A percentile compares a stretch with the other conserved stretches of the same genome.
These are phyloP conservation scores for Yamadazyma endophytica DNA, from an alignment of 805 yeast species.

Conservation along the genomic window DNA sequence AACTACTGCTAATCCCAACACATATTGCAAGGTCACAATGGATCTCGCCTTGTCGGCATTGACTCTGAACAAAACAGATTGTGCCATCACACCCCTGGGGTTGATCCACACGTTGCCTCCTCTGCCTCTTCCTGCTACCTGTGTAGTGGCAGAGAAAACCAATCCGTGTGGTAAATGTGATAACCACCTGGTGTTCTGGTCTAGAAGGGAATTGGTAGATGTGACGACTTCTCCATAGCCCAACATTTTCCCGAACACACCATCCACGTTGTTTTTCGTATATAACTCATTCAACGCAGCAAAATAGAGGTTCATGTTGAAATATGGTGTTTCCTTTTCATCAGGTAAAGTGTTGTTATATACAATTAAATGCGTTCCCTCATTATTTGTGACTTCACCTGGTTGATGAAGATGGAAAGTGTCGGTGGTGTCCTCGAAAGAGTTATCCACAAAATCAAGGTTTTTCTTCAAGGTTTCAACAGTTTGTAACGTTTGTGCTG, in stretches of 20 bases:
- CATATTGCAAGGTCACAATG: constrained; percentile 82
- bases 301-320: constrained; percentile 59
- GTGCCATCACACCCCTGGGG: constrained; percentile 88
- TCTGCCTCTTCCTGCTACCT: constrained; percentile 88
- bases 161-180: constrained; percentile 66
- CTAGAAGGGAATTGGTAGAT: constrained; percentile 78
- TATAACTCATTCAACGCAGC: constrained; percentile 29
- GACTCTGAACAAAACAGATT: constrained; percentile 64
- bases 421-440: constrained; percentile 53
- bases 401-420: constrained; percentile 48
- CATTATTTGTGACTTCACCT: constrained; percentile 12
- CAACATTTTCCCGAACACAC: constrained; percentile 56
- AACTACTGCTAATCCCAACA: constrained; percentile 77
- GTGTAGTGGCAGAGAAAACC: constrained; percentile 70
- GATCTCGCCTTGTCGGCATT: constrained; percentile 47
- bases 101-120: constrained; percentile 95
- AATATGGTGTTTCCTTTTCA: constrained; percentile 61
- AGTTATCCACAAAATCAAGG: constrained; percentile 26
- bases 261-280: constrained; percentile 12
- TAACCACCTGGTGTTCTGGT: constrained; percentile 61
- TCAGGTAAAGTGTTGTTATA: constrained; percentile 47
- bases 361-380: constrained; percentile 50
- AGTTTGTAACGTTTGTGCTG: constrained; percentile 27
- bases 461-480: constrained; percentile 31
- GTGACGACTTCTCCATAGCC: constrained; percentile 87